Percentiles rank a stretch among this genome's conserved stretches.
Conservation (phyloP, 2,329 filamentous ascomycete species). For the Dryadomyces quercivorus region DNA sequence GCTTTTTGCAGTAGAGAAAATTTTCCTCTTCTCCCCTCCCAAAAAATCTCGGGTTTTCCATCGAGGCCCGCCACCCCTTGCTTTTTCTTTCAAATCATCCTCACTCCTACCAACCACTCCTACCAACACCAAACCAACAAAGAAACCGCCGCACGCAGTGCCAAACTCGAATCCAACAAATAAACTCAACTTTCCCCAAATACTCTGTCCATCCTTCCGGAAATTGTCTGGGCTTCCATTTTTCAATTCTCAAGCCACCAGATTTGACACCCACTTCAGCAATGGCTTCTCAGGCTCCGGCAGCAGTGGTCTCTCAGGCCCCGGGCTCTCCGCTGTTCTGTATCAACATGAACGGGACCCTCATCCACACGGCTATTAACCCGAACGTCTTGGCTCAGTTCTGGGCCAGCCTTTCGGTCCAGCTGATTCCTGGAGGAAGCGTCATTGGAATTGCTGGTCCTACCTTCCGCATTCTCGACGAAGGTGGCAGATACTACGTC, state of each 20-base stretch:
- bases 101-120: neutral
- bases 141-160: neutral
- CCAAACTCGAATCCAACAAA: neutral
- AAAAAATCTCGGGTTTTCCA: neutral
- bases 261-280: neutral
- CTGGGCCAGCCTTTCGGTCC: constrained; percentile 7
- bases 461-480: constrained; percentile 9
- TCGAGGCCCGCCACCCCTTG: neutral
- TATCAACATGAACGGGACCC: constrained; percentile 3
- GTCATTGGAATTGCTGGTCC: constrained; percentile 7
- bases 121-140: neutral
- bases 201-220: no score
- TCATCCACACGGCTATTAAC: constrained; percentile 7
- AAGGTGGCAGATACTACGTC: constrained; percentile 8
- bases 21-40: neutral
- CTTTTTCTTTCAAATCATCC: neutral
- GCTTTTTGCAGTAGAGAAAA: neutral
- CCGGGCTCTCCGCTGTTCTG: no score
- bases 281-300: neutral
- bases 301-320: no score
- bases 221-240: neutral
- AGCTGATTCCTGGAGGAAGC: constrained; percentile 7
- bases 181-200: no score
- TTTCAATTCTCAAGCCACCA: neutral
- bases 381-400: constrained; percentile 5